These are phyloP conservation scores for Mucor sp. DNA, from an alignment of 371 early-diverging fungal genomes.

Conservation along the genomic window DNA sequence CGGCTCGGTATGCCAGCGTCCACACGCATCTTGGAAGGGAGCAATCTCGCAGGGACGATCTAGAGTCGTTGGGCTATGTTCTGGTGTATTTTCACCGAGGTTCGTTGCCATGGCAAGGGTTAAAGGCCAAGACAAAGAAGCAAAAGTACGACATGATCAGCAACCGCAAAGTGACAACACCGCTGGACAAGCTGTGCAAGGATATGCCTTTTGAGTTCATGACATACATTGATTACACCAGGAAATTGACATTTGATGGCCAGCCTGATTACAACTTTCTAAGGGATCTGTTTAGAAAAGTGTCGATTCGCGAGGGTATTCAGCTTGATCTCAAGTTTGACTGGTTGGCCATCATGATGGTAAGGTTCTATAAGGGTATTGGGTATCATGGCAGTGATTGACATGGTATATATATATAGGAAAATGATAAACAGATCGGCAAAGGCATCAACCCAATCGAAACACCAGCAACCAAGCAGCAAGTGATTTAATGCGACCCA, in stretches of 20 bases:
- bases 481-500: not conserved
- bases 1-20: slow-evolving; percentile 97
- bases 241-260: slow-evolving; percentile 95
- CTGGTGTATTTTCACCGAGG: slow-evolving; percentile 98
- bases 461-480: not conserved
- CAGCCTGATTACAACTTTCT: slow-evolving; percentile 97
- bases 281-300: slow-evolving; percentile 87
- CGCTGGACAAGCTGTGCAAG: slow-evolving; percentile 90
- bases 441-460: slow-evolving; percentile 2
- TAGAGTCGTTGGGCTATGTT: slow-evolving; percentile 98
- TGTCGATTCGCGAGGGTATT: slow-evolving; percentile 87
- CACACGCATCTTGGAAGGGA: slow-evolving; percentile 98
- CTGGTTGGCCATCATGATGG: slow-evolving; percentile 57
- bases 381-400: not conserved
- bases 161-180: slow-evolving; percentile 96
- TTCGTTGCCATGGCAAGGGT: slow-evolving; percentile 99
- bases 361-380: not conserved
- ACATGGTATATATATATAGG: not conserved
- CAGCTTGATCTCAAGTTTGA: slow-evolving; percentile 94
- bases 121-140: slow-evolving; percentile 95
- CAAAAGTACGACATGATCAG: slow-evolving; percentile 98
- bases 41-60: slow-evolving; percentile 98
- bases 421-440: slow-evolving; percentile 1
- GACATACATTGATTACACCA: slow-evolving; percentile 92
- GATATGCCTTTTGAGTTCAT: slow-evolving; percentile 93